Evolutionary conservation across 306 rosid species (phyloP).

Genomic region (Comarum palustre): DNA sequence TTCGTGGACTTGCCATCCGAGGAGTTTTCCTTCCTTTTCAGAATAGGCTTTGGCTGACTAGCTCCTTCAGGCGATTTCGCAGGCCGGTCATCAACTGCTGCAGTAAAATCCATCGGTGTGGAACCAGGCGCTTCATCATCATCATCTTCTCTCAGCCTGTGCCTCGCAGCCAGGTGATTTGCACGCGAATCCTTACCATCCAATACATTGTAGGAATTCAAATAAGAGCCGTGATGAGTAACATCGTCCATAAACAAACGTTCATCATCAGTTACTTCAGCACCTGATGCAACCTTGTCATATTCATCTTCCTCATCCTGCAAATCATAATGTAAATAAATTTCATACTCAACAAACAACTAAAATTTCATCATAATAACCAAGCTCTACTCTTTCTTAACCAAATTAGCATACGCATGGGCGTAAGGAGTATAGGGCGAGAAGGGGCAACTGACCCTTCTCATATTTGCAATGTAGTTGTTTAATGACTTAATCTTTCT

Average conservation of each 20-base stretch:
- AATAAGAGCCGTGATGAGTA: constrained; percentile 21
- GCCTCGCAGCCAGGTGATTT: constrained; percentile 30
- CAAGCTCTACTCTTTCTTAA: not conserved
- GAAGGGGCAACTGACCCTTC: too few species aligned
- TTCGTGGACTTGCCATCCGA: constrained; percentile 13
- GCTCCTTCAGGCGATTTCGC: constrained; percentile 8
- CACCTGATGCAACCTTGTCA: constrained; percentile 37
- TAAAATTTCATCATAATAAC: not conserved
- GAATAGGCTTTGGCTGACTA: constrained; percentile 27
- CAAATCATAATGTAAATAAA: not conserved
- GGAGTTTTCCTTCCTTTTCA: constrained; percentile 28
- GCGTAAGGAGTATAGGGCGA: too few species aligned
- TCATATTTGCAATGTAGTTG: too few species aligned
- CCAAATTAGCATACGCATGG: too few species aligned
- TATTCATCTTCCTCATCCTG: constrained; percentile 42
- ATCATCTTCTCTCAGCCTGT: constrained; percentile 34
- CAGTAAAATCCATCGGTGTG: not conserved
- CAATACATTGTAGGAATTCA: constrained; percentile 35
- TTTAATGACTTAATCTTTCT: too few species aligned
- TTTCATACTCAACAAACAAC: not conserved
- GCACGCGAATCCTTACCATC: constrained; percentile 24
- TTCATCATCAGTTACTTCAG: constrained; percentile 17
- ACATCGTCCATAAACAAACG: constrained; percentile 27
- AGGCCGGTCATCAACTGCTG: not conserved
- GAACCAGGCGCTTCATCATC: constrained; percentile 2